Conservation (phyloP, 805 yeast genomes). For the Ogataea dorogensis region DNA sequence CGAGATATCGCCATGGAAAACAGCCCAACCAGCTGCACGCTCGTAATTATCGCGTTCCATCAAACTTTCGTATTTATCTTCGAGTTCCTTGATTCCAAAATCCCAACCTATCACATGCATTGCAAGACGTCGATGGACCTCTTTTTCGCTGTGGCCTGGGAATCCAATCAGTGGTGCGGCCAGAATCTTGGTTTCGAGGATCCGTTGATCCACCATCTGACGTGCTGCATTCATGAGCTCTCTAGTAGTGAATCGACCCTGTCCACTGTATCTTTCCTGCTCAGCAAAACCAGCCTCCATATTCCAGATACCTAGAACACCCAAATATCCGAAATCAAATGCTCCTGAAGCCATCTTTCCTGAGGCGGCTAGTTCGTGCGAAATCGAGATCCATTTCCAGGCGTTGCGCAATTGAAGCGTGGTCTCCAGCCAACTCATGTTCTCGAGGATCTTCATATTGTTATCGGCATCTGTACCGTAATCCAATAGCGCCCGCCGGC, state of each 20-base stretch:
- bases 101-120: conserved; percentile 90
- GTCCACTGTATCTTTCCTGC: conserved; percentile 46
- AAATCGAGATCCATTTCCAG: conserved; percentile 88
- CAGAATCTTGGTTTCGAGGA: conserved; percentile 46
- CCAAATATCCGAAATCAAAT: conserved; percentile 81
- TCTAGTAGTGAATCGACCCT: conserved; percentile 35
- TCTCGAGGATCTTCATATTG: conserved; percentile 61
- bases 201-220: conserved; percentile 42
- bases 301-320: conserved; percentile 89
- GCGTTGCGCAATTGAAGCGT: conserved; percentile 65
- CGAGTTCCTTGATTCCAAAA: conserved; percentile 71
- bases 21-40: conserved; percentile 98
- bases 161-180: conserved; percentile 42
- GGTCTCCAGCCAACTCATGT: conserved; percentile 48
- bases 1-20: conserved; percentile 84
- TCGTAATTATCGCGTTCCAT: conserved; percentile 62
- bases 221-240: conserved; percentile 51
- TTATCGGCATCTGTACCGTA: conserved; percentile 67
- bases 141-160: conserved; percentile 46
- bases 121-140: conserved; percentile 72
- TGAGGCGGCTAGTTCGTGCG: conserved; percentile 59
- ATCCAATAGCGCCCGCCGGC: conserved; percentile 67
- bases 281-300: conserved; percentile 54
- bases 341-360: conserved; percentile 68
- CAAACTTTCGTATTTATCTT: conserved; percentile 58